Conservation (phyloP, 176 grass and related monocot species). For the Hsuehochloa calcarea region DNA sequence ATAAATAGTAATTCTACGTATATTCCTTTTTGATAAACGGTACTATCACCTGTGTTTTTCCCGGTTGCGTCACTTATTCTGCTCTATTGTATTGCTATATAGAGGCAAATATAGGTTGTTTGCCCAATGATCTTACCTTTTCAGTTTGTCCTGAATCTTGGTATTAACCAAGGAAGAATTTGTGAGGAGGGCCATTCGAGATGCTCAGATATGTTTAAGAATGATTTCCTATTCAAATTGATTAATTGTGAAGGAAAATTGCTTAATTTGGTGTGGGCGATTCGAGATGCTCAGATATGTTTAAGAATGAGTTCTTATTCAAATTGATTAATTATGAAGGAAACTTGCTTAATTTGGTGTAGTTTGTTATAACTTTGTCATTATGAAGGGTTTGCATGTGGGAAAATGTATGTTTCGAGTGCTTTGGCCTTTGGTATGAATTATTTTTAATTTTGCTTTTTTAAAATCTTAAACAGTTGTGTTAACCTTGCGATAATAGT, state of each 20-base stretch:
- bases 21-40: background rate
- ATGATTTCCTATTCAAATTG: background rate
- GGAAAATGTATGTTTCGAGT: background rate
- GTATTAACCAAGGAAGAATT: background rate
- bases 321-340: background rate
- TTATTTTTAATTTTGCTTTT: background rate
- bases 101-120: background rate
- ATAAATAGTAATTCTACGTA: background rate
- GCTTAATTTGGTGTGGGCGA: background rate
- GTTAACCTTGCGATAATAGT: background rate
- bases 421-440: background rate
- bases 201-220: background rate
- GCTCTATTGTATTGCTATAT: background rate
- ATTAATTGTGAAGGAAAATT: background rate
- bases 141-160: background rate
- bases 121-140: background rate
- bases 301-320: background rate
- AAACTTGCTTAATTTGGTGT: background rate
- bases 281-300: background rate
- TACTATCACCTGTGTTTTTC: background rate
- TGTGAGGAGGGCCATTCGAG: background rate
- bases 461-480: background rate
- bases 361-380: background rate
- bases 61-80: background rate
- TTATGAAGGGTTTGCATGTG: background rate